Evolutionary conservation across 352 stramenopile genomes (phyloP).

Genomic region (Phytophthora cajani): DNA sequence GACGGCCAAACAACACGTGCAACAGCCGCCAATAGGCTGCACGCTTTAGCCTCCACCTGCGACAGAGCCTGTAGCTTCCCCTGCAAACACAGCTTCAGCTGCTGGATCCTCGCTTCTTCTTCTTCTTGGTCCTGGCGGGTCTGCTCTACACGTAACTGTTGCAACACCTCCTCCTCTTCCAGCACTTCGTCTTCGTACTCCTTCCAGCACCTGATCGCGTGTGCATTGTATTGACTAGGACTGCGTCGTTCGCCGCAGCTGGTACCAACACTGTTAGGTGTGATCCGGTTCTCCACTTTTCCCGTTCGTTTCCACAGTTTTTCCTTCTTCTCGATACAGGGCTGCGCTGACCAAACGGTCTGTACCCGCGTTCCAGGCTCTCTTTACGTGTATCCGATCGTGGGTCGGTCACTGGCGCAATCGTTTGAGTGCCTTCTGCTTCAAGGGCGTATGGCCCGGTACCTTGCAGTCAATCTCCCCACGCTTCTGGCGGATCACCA

Average conservation of each 20-base stretch:
- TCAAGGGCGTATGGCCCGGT: background rate
- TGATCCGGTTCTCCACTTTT: no score
- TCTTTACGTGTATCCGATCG: constrained; percentile 1
- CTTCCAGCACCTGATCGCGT: background rate
- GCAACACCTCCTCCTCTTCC: background rate
- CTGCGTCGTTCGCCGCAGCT: no score
- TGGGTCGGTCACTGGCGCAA: background rate
- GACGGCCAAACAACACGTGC: no score
- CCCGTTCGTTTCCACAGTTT: no score
- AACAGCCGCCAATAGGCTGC: background rate
- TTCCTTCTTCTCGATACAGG: background rate
- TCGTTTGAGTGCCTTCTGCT: background rate
- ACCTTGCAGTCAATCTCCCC: constrained; percentile 15
- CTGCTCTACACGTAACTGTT: background rate
- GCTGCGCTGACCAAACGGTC: background rate
- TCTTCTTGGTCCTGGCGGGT: constrained; percentile 3
- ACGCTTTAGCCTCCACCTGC: background rate
- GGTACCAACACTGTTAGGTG: background rate
- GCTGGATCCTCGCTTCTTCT: constrained; percentile 5
- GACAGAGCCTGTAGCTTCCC: background rate
- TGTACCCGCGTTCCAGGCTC: constrained; percentile 6
- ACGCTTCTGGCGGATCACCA: constrained; percentile 7
- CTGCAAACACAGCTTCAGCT: background rate
- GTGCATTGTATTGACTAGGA: no score
- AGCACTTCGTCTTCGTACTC: background rate